Percentiles rank a stretch among this genome's conserved stretches.
phyloP scores from a whole-genome alignment of 768 basidiomycete species.

The Rhodotorula graminis region DNA sequence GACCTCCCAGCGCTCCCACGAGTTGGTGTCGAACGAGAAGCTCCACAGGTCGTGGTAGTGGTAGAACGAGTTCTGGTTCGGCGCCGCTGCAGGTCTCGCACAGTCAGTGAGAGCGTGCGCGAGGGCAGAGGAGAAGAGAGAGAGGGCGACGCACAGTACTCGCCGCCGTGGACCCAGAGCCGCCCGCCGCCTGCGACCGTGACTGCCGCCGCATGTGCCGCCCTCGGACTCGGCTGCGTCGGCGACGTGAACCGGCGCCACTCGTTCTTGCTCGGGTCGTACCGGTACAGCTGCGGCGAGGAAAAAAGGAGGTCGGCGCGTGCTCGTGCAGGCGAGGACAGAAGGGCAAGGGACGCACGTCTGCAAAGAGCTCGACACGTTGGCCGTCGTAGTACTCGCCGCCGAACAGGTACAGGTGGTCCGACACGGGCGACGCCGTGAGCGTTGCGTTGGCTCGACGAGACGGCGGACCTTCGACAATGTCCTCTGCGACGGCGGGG shows the following conservation, averaged over 20 bases:
- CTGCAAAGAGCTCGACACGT: constrained; percentile 55
- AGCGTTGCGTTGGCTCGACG: constrained; percentile 77
- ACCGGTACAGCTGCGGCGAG: constrained; percentile 64
- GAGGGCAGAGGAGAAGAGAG: too few species aligned
- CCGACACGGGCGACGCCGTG: constrained; percentile 65
- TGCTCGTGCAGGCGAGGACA: background rate
- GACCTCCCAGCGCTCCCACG: constrained; percentile 85
- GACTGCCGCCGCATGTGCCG: constrained; percentile 75
- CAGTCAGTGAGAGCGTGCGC: background rate
- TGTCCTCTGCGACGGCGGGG: constrained; percentile 65
- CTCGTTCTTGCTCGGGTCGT: constrained; percentile 83
- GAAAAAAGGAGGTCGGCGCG: background rate
- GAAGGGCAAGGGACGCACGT: constrained; percentile 10
- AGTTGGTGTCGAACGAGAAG: constrained; percentile 70
- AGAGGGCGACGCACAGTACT: constrained; percentile 50
- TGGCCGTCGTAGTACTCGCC: constrained; percentile 86
- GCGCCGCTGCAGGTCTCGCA: constrained; percentile 20
- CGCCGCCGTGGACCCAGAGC: constrained; percentile 58
- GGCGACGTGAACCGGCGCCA: constrained; percentile 81
- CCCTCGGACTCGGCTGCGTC: constrained; percentile 79
- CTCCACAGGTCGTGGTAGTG: constrained; percentile 82
- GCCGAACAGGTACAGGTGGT: constrained; percentile 61
- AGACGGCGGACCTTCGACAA: constrained; percentile 74
- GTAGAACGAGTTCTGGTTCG: constrained; percentile 53
- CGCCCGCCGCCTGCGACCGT: constrained; percentile 69